A percentile compares a stretch with the other conserved stretches of the same genome.
phyloP scores from a whole-genome alignment of 805 yeast genomes.

The Dipodascopsis tothii region DNA sequence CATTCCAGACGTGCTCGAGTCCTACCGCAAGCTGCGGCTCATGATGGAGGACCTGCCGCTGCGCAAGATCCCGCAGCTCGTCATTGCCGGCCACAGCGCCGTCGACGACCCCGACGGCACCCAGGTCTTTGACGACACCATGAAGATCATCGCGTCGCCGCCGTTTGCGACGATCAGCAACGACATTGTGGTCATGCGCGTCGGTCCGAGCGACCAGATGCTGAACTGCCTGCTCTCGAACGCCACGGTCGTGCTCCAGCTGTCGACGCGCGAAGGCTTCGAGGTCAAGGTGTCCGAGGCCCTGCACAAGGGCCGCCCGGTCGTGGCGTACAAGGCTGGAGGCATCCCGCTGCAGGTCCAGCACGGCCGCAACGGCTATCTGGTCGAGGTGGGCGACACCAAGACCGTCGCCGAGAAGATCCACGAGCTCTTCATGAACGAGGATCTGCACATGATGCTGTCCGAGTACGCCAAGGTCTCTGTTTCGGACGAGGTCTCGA shows the following conservation, averaged over 20 bases:
- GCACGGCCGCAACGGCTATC: constrained; percentile 11
- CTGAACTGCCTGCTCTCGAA: constrained; percentile 20
- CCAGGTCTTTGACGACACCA: constrained; percentile 13
- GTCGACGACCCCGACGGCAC: constrained; percentile 23
- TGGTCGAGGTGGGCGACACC: constrained; percentile 18
- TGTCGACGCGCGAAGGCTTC: constrained; percentile 22
- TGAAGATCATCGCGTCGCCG: constrained; percentile 7
- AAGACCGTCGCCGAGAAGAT: constrained; percentile 11
- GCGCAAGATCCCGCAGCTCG: constrained; percentile 22
- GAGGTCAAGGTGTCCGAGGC: constrained; percentile 24
- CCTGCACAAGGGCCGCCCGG: constrained; percentile 20
- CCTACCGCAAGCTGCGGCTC: constrained; percentile 14
- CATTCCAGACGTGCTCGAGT: constrained; percentile 20
- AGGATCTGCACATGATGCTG: constrained; percentile 3
- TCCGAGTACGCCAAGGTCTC: constrained; percentile 7
- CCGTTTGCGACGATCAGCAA: constrained; percentile 13
- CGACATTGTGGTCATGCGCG: constrained; percentile 17
- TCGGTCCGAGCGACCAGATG: constrained; percentile 22
- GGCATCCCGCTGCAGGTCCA: constrained; percentile 19
- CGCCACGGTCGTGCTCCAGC: constrained; percentile 17
- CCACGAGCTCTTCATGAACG: constrained; percentile 11
- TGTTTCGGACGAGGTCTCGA: constrained; percentile 19
- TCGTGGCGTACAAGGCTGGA: constrained; percentile 18
- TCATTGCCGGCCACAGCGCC: constrained; percentile 22
- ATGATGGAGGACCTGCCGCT: constrained; percentile 20